A percentile compares a stretch with the other conserved stretches of the same genome.
These are phyloP conservation scores for Marchantia polymorpha DNA, from an alignment of 225 moss, liverwort and hornwort species.

Conservation along the genomic window DNA sequence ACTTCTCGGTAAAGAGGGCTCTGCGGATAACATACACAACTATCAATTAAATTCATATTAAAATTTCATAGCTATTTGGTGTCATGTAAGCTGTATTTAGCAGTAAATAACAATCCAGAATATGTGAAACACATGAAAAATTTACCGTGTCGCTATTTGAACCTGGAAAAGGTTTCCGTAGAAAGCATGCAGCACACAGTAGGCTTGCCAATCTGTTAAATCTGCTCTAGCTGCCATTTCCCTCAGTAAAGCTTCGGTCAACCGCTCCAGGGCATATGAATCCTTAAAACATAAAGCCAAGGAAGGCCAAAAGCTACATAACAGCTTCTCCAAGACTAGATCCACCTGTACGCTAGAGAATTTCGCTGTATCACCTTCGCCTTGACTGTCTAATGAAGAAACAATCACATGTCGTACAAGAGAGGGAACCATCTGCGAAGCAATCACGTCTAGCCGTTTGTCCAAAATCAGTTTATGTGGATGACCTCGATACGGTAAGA, in stretches of 20 bases:
- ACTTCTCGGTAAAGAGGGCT: conserved; percentile 76
- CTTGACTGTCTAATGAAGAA: conserved; percentile 26
- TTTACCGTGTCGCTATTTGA: conserved; percentile 69
- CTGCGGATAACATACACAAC: conserved; percentile 40
- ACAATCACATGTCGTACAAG: conserved; percentile 47
- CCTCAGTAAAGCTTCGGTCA: conserved; percentile 70
- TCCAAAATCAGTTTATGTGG: conserved; percentile 1
- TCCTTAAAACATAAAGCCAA: conserved; percentile 61
- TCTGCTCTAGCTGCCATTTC: conserved; percentile 52
- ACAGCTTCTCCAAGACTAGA: conserved; percentile 36
- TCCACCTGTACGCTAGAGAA: conserved; percentile 29
- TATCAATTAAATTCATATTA: background rate
- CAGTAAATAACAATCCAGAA: background rate
- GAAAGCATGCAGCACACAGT: conserved; percentile 56
- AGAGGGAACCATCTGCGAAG: conserved; percentile 53
- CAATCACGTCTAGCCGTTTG: conserved; percentile 55
- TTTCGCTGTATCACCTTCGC: conserved; percentile 35
- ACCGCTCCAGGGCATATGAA: conserved; percentile 79
- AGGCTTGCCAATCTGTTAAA: conserved; percentile 61
- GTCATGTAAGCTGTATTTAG: background rate
- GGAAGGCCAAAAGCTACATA: conserved; percentile 59
- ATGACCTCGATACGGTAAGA: background rate
- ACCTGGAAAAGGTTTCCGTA: conserved; percentile 57
- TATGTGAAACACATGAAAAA: background rate
- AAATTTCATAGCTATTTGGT: background rate